phyloP scores from a whole-genome alignment of 768 basidiomycete species.

The Heimioporus sp. region DNA sequence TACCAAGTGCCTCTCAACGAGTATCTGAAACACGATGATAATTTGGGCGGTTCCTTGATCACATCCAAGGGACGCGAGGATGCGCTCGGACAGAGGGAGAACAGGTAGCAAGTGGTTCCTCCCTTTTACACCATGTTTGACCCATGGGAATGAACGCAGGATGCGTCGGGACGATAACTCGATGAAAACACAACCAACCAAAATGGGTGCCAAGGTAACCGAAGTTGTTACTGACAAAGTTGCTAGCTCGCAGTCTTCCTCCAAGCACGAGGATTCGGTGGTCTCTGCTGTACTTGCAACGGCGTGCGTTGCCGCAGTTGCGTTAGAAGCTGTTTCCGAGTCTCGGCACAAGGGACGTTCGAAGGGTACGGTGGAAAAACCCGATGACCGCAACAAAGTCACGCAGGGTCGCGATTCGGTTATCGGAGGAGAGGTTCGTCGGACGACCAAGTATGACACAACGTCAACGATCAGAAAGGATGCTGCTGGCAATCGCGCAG shows the following conservation, averaged over 20 bases:
- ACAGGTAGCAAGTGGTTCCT: neutral
- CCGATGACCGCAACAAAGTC: neutral
- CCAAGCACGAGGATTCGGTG: conserved; percentile 8
- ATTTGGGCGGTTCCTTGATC: neutral
- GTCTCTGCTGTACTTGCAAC: conserved; percentile 10
- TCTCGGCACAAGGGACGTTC: conserved; percentile 1
- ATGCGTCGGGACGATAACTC: neutral
- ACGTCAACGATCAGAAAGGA: neutral
- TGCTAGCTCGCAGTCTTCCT: neutral
- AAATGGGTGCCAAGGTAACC: neutral
- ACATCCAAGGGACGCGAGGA: neutral
- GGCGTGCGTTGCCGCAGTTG: conserved; percentile 11
- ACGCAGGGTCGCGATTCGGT: neutral
- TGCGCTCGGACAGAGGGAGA: neutral
- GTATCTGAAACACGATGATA: conserved; percentile 1
- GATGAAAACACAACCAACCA: neutral
- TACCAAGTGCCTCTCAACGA: conserved; percentile 21
- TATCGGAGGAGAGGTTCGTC: neutral
- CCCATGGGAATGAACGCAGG: neutral
- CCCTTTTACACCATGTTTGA: neutral
- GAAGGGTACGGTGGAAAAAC: neutral
- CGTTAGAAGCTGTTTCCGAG: conserved; percentile 8
- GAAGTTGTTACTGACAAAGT: neutral
- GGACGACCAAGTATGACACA: neutral
- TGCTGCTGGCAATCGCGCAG: neutral